Evolutionary conservation across 768 basidiomycete genomes (phyloP).

Genomic region (Xerocomus brunneocitrinus): DNA sequence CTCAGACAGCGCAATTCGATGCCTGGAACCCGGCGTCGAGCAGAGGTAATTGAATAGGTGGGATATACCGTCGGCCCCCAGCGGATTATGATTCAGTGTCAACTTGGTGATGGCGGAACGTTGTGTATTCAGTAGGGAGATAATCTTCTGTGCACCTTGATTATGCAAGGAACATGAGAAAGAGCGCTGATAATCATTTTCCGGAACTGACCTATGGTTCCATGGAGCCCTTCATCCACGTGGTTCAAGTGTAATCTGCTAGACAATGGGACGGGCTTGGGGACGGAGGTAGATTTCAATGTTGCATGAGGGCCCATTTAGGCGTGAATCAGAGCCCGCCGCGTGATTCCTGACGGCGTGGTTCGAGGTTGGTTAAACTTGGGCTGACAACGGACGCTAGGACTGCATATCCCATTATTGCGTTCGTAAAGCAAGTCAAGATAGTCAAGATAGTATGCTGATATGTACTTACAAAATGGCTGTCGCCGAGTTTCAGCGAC

Average conservation of each 20-base stretch:
- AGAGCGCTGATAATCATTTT: background rate
- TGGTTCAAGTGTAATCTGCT: slow-evolving; percentile 18
- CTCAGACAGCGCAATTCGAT: slow-evolving; percentile 41
- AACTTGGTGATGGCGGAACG: slow-evolving; percentile 44
- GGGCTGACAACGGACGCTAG: background rate
- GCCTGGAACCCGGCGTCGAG: slow-evolving; percentile 43
- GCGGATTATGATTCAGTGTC: slow-evolving; percentile 50
- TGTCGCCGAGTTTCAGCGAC: background rate
- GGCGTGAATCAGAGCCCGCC: too few relatives aligned
- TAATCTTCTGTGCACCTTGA: slow-evolving; percentile 51
- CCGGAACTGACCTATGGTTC: slow-evolving; percentile 16
- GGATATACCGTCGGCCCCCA: slow-evolving; percentile 54
- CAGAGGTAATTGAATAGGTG: slow-evolving; percentile 52
- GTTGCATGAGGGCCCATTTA: slow-evolving; percentile 15
- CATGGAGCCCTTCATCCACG: slow-evolving; percentile 20
- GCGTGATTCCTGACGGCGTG: background rate
- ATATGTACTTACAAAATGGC: slow-evolving; percentile 1
- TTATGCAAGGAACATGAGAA: background rate
- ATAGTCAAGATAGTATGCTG: background rate
- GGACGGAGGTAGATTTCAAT: background rate
- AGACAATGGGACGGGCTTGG: background rate
- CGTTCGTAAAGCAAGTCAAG: background rate
- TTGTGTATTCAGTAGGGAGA: slow-evolving; percentile 42
- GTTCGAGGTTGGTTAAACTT: background rate
- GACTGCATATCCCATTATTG: background rate